Evolutionary conservation across 495 filamentous ascomycete genomes (phyloP).

Genomic region (Penicillium arizonense): DNA sequence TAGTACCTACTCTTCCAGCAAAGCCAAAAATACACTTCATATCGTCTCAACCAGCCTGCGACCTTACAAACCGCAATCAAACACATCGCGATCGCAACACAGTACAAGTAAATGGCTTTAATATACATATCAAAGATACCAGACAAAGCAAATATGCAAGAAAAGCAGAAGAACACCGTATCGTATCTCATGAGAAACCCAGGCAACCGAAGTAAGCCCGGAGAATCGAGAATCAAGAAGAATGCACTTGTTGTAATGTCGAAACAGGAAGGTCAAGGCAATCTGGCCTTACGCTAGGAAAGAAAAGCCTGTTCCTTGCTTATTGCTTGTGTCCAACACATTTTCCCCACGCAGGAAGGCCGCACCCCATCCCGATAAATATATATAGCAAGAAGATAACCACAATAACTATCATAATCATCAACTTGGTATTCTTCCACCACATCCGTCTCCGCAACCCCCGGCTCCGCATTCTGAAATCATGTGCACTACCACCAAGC

Average conservation of each 20-base stretch:
- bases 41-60: background rate
- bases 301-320: background rate
- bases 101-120: slow-evolving; percentile 8
- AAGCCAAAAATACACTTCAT: background rate
- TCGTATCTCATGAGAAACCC: slow-evolving; percentile 17
- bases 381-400: slow-evolving; percentile 80
- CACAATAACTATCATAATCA: slow-evolving; percentile 81
- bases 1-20: background rate
- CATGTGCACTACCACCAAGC: slow-evolving; percentile 77
- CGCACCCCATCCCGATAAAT: slow-evolving; percentile 73
- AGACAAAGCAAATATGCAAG: background rate
- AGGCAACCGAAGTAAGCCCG: slow-evolving; percentile 3
- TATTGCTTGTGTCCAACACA: slow-evolving; percentile 39
- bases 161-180: background rate
- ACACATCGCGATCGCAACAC: background rate
- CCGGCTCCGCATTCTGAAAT: slow-evolving; percentile 82
- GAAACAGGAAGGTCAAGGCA: background rate
- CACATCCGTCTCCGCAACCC: slow-evolving; percentile 92
- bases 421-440: slow-evolving; percentile 98
- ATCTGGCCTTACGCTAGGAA: too few relatives aligned
- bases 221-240: slow-evolving; percentile 4
- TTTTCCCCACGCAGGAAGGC: slow-evolving; percentile 59
- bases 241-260: slow-evolving; percentile 13
- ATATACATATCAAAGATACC: slow-evolving; percentile 8
- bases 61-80: background rate